Base-by-base conservation (phyloP, 2,329 filamentous ascomycete species). In the Cordyceps fumosorosea region DNA sequence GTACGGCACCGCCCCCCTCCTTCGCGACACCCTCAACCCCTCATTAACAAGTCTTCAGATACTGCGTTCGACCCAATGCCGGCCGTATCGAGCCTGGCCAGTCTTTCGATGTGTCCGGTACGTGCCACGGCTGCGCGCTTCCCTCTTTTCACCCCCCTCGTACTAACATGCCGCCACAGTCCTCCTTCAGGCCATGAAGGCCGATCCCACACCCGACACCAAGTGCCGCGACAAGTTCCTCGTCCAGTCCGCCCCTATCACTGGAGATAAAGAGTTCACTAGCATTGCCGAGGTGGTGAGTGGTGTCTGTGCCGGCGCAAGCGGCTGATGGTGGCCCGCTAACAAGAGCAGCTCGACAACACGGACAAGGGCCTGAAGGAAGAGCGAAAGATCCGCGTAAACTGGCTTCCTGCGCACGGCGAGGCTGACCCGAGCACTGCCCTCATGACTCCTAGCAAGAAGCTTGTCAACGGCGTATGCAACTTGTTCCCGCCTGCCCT, bases 141-240 rank as follows among this genome's bases (percentile, higher is more conserved):
- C 42, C 18, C 16, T 48, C 57, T 56, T 26, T 5, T 24, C 18
- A 24, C 20, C 42, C 11, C n/a, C 50, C 42, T 22, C 7, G 42
- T 60, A 32, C 62, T 51, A 29, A 62, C 40, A 14, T 24, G 42
- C 56, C 11, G 61, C 24, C 52, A 58, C 65, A 96, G 95, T 99
- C 63, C 87, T 98, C 44, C 86, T 99, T 48, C 95, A 99, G 79
- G 92, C 93, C 26, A 97, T 99, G 95, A 97, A 96, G 81, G 86
- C 91, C 72, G 93, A 98, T 71, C 93, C 93, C 62, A 85, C 93
- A 22, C 76, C 81, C 63, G 93, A 96, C 74, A 87, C 89, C 65
- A 93, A 91, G 76, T 99, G 95, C 80, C 89, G 91, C 75, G 93
- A 98, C 83, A 98, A 98, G 80, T 98, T 98, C 76, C 85, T 98